Evolutionary conservation across 139 green algal genomes (phyloP), one percentile per base, ranked within the genome.

Genomic region (Micractinium sp.): DNA sequence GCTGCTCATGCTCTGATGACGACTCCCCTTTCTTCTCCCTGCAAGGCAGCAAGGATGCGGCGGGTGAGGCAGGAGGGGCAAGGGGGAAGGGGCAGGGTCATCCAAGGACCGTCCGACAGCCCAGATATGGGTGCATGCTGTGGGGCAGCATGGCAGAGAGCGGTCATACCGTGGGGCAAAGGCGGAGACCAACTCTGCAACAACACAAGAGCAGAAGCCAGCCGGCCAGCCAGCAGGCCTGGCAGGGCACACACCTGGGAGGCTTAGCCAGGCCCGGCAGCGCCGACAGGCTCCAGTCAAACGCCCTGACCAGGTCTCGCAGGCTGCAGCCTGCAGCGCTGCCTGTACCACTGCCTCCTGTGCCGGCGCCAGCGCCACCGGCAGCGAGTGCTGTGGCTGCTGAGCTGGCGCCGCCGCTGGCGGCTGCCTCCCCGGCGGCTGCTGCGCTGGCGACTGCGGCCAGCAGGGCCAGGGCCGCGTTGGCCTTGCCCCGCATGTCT

Each of bases 201-300:
- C 71, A 38, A 3, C 27, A 16, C 27, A 36, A n/a, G 4, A 29
- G 36, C 36, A 81, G 12, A 16, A 82, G 38, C 23, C 23, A n/a
- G 27, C 3, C 39, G 23, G 36, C 9, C 18, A 22, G 35, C 7
- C 25, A 36, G 77, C 38, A 66, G 18, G 20, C 33, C 39, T 0
- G 22, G 39, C 39, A 13, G 0, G 16, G n/a, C 73, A 25, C 79
- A 1, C 53, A 89, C 87, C 88, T 87, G 29, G 89, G 87, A 2
- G 91, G 92, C 66, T 85, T 35, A 3, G 93, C 89, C 0, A 96
- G 73, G 23, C 82, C 78, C 5, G 89, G 85, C 35, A 96, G 92
- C 19, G 92, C 93, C 14, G 92, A 86, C 3, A 95, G 74, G n/a
- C 84, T 90, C 76, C 92, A 95, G 89, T 96, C 94, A 76, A 96